Percentiles rank a stretch among this genome's conserved stretches.
Conservation (phyloP, 2,329 filamentous ascomycete genomes). For the Neopestalotiopsis clavispora region DNA sequence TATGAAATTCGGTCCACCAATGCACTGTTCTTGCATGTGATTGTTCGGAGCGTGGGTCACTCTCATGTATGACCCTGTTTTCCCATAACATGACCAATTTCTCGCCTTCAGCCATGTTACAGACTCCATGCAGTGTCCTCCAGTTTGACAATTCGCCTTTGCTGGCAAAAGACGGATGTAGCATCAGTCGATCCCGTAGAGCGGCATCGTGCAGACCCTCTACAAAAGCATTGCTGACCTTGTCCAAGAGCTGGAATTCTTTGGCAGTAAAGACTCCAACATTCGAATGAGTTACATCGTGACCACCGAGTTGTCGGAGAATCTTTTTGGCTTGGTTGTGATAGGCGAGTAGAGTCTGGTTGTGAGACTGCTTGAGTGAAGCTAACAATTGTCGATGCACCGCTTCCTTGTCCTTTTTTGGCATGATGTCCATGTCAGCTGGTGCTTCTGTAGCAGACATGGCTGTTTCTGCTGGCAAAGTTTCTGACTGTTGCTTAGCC, state of each 20-base stretch:
- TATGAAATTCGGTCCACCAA: constrained; percentile 52
- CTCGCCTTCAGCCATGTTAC: constrained; percentile 62
- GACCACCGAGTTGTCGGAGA: constrained; percentile 52
- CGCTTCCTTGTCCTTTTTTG: neutral
- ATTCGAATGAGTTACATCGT: constrained; percentile 56
- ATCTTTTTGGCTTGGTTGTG: constrained; percentile 54
- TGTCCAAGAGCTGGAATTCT: constrained; percentile 55
- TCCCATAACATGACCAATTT: constrained; percentile 54
- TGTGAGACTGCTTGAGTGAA: constrained; percentile 46
- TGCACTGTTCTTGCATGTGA: constrained; percentile 41
- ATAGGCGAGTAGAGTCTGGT: constrained; percentile 50
- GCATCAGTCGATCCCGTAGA: constrained; percentile 50
- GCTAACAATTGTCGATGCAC: constrained; percentile 17
- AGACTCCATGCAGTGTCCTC: constrained; percentile 59
- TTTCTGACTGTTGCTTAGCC: neutral
- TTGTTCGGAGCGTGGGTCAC: constrained; percentile 40
- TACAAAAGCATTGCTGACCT: constrained; percentile 59
- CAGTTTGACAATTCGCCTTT: constrained; percentile 34
- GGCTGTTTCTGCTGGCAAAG: neutral
- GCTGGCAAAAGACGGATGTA: constrained; percentile 53
- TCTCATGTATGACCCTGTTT: constrained; percentile 38
- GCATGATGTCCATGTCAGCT: constrained; percentile 23
- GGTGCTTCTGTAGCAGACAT: neutral
- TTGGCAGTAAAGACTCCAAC: constrained; percentile 43
- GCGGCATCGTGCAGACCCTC: constrained; percentile 53